A percentile compares a stretch with the other conserved stretches of the same genome.
Evolutionary conservation across 768 basidiomycete species (phyloP).

Genomic region (Suillus tomentosus): DNA sequence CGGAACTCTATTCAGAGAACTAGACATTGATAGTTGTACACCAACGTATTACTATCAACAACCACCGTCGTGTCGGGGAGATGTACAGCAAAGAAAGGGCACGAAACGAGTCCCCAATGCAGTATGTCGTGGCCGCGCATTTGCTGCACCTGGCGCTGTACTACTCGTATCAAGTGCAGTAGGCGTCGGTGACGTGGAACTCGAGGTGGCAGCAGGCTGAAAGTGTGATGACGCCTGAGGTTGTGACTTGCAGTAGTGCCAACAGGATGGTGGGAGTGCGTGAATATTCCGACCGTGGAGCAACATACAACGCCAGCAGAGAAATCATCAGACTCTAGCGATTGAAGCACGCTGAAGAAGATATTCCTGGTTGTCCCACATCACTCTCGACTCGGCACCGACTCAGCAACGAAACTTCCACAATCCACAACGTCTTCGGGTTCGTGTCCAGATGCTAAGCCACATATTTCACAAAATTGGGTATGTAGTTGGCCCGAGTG

Average conservation of each 20-base stretch:
- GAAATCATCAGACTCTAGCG: no score
- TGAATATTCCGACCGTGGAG: no score
- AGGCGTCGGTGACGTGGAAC: neutral
- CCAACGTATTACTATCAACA: neutral
- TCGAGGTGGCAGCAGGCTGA: neutral
- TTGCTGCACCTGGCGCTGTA: neutral
- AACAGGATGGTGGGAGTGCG: no score
- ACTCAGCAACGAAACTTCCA: no score
- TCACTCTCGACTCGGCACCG: no score
- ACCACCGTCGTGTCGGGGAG: neutral
- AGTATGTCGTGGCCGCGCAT: neutral
- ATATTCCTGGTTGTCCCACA: no score
- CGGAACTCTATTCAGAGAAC: neutral
- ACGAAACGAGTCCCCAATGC: neutral
- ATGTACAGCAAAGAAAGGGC: neutral
- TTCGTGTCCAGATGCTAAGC: neutral
- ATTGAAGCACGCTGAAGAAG: no score
- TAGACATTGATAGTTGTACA: neutral
- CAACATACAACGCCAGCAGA: no score
- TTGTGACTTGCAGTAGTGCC: neutral
- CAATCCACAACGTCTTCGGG: no score
- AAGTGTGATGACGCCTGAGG: neutral
- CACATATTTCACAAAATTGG: neutral
- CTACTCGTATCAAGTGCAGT: neutral
- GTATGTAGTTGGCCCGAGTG: neutral